Evolutionary conservation across 148 eudicot genomes (phyloP).

Genomic region (Rheum nobile): DNA sequence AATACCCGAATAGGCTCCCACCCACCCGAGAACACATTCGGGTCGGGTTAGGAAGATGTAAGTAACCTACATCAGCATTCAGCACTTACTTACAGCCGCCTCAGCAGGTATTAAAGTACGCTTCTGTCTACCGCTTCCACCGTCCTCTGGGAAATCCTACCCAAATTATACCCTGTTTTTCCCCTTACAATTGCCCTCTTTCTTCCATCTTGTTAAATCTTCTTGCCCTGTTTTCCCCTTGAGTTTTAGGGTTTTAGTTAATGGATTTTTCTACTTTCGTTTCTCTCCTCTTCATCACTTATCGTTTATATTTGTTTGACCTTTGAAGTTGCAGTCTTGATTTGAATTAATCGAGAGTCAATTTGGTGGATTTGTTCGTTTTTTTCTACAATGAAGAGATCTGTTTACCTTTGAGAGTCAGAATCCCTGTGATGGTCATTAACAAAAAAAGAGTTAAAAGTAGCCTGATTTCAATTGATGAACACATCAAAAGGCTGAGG

Average conservation of each 20-base stretch:
- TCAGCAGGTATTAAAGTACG: background rate
- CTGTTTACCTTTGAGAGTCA: background rate
- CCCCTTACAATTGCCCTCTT: background rate
- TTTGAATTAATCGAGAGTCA: background rate
- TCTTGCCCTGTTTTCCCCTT: background rate
- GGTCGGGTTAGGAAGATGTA: background rate
- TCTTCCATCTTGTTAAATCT: background rate
- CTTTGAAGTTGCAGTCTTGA: background rate
- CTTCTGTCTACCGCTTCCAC: background rate
- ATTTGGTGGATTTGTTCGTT: background rate
- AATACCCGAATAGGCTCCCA: background rate
- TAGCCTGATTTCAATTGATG: slow-evolving; percentile 8
- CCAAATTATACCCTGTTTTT: background rate
- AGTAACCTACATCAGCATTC: background rate
- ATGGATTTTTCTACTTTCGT: background rate
- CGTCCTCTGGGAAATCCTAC: background rate
- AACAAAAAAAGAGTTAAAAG: background rate
- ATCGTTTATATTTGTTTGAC: background rate
- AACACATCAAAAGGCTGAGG: slow-evolving; percentile 7
- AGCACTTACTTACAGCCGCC: background rate
- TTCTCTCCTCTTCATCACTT: background rate
- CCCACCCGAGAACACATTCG: background rate
- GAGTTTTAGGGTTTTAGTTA: background rate
- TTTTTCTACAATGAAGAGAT: no score
- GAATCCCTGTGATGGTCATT: background rate